phyloP scores from a whole-genome alignment of 2,329 filamentous ascomycete species.

The Epichloe scottii region DNA sequence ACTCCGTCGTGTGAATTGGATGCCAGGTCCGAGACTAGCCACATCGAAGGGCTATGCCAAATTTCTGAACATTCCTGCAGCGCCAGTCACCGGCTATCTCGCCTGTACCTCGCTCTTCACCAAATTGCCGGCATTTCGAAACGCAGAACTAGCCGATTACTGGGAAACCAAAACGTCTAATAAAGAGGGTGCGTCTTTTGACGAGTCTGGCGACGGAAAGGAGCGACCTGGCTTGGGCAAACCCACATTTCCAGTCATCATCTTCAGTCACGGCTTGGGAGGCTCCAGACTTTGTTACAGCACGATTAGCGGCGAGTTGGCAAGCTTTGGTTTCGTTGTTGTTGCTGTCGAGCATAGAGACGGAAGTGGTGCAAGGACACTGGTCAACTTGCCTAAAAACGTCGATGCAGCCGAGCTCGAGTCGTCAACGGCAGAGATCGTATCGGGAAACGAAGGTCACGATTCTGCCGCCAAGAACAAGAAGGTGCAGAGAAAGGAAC shows the following conservation, averaged over 20 bases:
- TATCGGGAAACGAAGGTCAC: conserved; percentile 10
- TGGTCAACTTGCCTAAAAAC: conserved; percentile 41
- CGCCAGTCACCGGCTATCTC: conserved; percentile 39
- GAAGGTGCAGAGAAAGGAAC: conserved; percentile 16
- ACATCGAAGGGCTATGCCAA: conserved; percentile 50
- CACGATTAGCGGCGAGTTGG: conserved; percentile 51
- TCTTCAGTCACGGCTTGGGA: conserved; percentile 56
- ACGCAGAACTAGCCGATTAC: conserved; percentile 42
- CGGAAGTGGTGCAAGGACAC: conserved; percentile 48
- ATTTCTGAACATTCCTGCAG: conserved; percentile 40
- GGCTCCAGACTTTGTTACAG: conserved; percentile 52
- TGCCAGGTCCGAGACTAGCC: conserved; percentile 42
- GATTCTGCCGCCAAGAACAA: conserved; percentile 18
- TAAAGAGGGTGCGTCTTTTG: conserved; percentile 20
- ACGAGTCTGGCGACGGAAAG: conserved; percentile 12
- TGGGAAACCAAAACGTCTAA: conserved; percentile 32
- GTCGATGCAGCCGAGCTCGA: conserved; percentile 21
- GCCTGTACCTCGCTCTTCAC: conserved; percentile 48
- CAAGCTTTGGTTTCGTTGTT: conserved; percentile 53
- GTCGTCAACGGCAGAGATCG: conserved; percentile 15
- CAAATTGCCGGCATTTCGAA: conserved; percentile 51
- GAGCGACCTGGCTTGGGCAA: conserved; percentile 13
- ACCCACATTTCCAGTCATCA: conserved; percentile 46
- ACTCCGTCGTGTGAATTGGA: conserved; percentile 46
- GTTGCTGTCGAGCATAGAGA: conserved; percentile 54